Base-by-base conservation (phyloP, 116 monocot species). In the Papilionanthe hybrid region DNA sequence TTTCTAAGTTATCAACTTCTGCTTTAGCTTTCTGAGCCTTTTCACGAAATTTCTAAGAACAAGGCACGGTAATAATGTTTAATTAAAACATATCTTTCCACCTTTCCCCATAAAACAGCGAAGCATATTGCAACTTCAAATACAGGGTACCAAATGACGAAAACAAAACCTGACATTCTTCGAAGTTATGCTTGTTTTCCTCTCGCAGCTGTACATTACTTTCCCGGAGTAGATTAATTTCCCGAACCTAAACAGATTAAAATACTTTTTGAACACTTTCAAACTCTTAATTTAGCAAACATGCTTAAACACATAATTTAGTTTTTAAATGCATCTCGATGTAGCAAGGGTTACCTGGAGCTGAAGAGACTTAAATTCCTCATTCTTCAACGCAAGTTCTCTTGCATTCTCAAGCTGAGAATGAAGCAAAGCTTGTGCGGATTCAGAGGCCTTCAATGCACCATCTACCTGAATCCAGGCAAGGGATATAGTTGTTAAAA, bases 131-230 rank as follows among this genome's bases (percentile, higher is more conserved):
- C 57, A 76, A 60, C 25, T 73, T 43, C 44, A 75, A 27, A 49
- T 49, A 10, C 8, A 50, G 49, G 5, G 23, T 42, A 48, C 11
- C 25, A 73, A 29, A 27, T 76, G 67, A 42, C 76, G 67, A 29
- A 48, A 0, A 18, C 19, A 27, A 32, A 60, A 93, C 94, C 94
- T 95, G 95, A 66, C 88, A 90, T 86, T 95, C 99, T 60, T 95
- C 95, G 84, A 95, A 99, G 75, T 99, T 99, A 63, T 93, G 93
- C 72, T 86, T 95, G 82, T 92, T 99, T 86, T 99, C 99, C 78
- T 91, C 93, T 47, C 99, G 89, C 81, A 99, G 92, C 74, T 99
- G 95, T 37, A 91, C 82, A 79, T 95, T 99, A 83, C 95, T 95
- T 84, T 94, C 99, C 74, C 95, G 91, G 79, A 99, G 93, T 83